Evolutionary conservation across 768 basidiomycete species (phyloP), one percentile per base, ranked within the genome.

Genomic region (Russula emetica): DNA sequence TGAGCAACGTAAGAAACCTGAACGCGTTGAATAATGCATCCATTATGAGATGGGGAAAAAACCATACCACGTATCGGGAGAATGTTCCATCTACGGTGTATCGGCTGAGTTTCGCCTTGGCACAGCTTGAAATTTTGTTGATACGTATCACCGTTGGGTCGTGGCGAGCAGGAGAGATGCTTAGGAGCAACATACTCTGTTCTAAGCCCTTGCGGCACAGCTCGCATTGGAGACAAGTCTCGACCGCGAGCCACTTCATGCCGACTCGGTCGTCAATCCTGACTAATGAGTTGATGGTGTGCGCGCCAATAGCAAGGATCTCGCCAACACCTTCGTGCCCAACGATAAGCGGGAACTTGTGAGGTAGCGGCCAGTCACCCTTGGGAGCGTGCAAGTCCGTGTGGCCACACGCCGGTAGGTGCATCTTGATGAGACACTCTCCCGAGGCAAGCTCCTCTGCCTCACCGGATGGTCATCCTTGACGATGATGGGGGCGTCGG

Each of bases 401-500:
- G 71, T 92, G 90, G 75, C 92, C n/a, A 93, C n/a, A 92, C 90
- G 61, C 91, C 91, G 7, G 87, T 85, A 76, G 86, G 40, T 81
- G 79, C 71, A 93, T 78, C 74, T 88, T 86, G 73, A 93, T 78
- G 67, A 92, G 84, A 71, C 86, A 88, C 74, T 90, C 85, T 52
- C 85, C 86, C 0, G 85, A 85, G 0, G 73, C 75, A 71, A 89
- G 86, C 4, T 85, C 77, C 20, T 77, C 74, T 10, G 76, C 58
- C 74, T 81, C 67, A 90, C 85, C n/a, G 83, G 86, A 61, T 80
- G 71, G 70, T 86, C 80, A 47, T 64, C 63, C 65, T 65, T 70
- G 55, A 81, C 58, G 45, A 74, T 67, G 49, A 79, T 71, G 26
- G 72, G 50, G 8, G 74, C 71, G 38, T 72, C 73, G 22, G 69